Conservation (phyloP, 2,329 filamentous ascomycete genomes). For the Chaetomium sp. region DNA sequence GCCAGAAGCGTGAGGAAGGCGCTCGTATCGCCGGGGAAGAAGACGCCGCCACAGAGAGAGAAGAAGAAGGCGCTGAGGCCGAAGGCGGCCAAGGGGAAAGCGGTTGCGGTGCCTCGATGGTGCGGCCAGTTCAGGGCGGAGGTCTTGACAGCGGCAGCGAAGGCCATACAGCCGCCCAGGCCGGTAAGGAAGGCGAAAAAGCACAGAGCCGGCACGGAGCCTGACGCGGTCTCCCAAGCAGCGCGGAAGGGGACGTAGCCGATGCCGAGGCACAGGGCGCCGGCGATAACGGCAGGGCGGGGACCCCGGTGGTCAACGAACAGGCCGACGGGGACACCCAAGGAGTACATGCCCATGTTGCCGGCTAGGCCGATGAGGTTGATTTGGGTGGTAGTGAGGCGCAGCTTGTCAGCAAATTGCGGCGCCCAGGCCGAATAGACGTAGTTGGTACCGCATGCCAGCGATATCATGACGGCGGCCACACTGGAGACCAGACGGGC, state of each 20-base stretch:
- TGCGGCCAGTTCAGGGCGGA: slow-evolving; percentile 90
- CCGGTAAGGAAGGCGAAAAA: slow-evolving; percentile 86
- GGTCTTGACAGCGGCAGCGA: slow-evolving; percentile 80
- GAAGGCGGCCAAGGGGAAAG: slow-evolving; percentile 89
- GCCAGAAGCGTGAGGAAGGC: slow-evolving; percentile 80
- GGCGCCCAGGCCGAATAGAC: slow-evolving; percentile 98
- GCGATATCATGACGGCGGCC: slow-evolving; percentile 79
- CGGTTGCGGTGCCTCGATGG: slow-evolving; percentile 89
- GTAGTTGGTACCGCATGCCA: slow-evolving; percentile 97
- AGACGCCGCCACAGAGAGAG: slow-evolving; percentile 72
- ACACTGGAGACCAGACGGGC: slow-evolving; percentile 80
- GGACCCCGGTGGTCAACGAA: slow-evolving; percentile 83
- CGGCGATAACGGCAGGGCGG: slow-evolving; percentile 73
- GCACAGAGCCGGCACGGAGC: slow-evolving; percentile 66
- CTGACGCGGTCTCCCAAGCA: slow-evolving; percentile 72
- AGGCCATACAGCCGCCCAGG: slow-evolving; percentile 87
- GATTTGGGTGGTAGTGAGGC: slow-evolving; percentile 86
- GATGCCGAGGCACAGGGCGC: slow-evolving; percentile 68
- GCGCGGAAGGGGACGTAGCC: slow-evolving; percentile 86
- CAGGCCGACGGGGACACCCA: slow-evolving; percentile 86
- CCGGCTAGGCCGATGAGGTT: slow-evolving; percentile 86
- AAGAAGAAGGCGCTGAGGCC: slow-evolving; percentile 97
- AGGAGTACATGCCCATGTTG: slow-evolving; percentile 92
- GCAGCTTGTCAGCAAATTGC: slow-evolving; percentile 84
- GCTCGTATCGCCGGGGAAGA: slow-evolving; percentile 82